These are phyloP conservation scores for Schoenoplectus tabernaemontani DNA, from an alignment of 202 grass and related monocot genomes.

Conservation along the genomic window DNA sequence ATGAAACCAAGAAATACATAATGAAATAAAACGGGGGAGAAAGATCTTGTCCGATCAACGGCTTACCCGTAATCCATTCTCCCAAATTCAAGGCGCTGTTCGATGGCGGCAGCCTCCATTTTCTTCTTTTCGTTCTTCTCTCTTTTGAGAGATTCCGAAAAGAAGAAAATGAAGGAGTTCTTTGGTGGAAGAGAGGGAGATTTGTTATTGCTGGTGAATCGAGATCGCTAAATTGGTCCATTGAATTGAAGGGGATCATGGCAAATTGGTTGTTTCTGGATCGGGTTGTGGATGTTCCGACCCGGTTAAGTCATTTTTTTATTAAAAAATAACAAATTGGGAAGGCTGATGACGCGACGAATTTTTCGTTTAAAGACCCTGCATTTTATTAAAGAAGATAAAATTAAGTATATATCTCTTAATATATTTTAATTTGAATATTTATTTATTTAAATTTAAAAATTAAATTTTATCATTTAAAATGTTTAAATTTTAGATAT, in stretches of 20 bases:
- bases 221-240: neutral
- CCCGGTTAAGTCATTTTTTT: neutral
- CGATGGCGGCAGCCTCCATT: neutral
- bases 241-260: neutral
- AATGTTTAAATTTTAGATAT: too few relatives aligned
- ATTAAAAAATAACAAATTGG: neutral
- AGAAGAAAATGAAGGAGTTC: neutral
- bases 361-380: neutral
- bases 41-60: neutral
- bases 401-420: too few relatives aligned
- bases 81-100: slow-evolving; percentile 38
- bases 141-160: neutral
- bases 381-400: neutral
- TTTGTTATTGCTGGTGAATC: neutral
- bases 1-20: neutral
- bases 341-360: neutral
- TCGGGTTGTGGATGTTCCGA: neutral
- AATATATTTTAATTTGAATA: too few relatives aligned
- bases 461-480: too few relatives aligned
- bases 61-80: slow-evolving; percentile 73
- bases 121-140: slow-evolving; percentile 16
- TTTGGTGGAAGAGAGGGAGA: neutral
- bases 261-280: neutral
- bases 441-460: too few relatives aligned
- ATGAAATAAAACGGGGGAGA: neutral